Evolutionary conservation across 2,329 filamentous ascomycete species (phyloP).

Genomic region (Cytospora leucostoma): DNA sequence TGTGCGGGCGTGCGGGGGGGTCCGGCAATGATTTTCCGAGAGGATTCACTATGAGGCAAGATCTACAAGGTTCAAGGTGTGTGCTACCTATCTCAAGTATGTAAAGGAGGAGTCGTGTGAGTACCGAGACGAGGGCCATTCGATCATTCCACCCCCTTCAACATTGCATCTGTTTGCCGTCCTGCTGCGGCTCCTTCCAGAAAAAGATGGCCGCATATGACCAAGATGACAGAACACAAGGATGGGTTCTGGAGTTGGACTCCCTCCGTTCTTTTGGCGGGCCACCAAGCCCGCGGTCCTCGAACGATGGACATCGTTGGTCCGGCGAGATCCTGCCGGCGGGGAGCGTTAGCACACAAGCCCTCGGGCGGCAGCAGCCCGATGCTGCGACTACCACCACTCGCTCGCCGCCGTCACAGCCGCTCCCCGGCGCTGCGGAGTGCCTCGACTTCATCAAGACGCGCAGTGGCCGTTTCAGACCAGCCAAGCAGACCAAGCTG

Average conservation of each 20-base stretch:
- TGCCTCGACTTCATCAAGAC: slow-evolving; percentile 22
- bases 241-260: slow-evolving; percentile 25
- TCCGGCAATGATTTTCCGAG: not conserved
- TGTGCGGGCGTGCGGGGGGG: not conserved
- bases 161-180: too few species aligned
- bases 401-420: slow-evolving; percentile 14
- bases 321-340: slow-evolving; percentile 20
- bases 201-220: slow-evolving; percentile 1
- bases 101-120: not conserved
- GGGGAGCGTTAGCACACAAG: slow-evolving; percentile 10
- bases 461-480: slow-evolving; percentile 10
- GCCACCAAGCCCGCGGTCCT: slow-evolving; percentile 13
- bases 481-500: slow-evolving; percentile 25
- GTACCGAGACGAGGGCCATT: not conserved
- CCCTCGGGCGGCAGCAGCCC: not conserved
- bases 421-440: slow-evolving; percentile 24
- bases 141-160: too few species aligned
- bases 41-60: not conserved
- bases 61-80: not conserved
- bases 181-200: too few species aligned
- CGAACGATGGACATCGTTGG: slow-evolving; percentile 8
- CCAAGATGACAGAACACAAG: slow-evolving; percentile 19
- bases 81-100: not conserved
- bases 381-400: slow-evolving; percentile 1
- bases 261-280: slow-evolving; percentile 20